phyloP scores from a whole-genome alignment of 2,329 filamentous ascomycete species.

The Ophiostoma australiae region DNA sequence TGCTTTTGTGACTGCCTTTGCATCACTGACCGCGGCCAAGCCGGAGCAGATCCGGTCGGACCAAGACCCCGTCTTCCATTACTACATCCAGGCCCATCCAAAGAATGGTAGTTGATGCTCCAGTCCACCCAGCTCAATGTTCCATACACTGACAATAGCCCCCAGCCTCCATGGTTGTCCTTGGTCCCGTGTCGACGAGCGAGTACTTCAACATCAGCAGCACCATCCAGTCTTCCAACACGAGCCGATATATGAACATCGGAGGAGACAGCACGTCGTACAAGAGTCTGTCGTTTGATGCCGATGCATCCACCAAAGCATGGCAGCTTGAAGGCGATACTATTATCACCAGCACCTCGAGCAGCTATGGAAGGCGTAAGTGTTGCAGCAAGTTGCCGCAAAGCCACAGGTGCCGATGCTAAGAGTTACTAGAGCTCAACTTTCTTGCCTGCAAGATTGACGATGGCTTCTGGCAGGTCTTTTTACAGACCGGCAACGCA shows the following conservation, averaged over 20 bases:
- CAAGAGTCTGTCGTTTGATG: slow-evolving; percentile 36
- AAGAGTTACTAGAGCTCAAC: not conserved
- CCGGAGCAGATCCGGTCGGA: not conserved
- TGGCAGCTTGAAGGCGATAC: slow-evolving; percentile 47
- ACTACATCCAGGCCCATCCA: not conserved
- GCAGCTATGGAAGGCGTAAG: slow-evolving; percentile 42
- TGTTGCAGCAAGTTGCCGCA: slow-evolving; percentile 37
- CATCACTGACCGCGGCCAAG: not conserved
- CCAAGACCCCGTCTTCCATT: not conserved
- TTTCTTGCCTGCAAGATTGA: slow-evolving; percentile 35
- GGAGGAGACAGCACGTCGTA: slow-evolving; percentile 36
- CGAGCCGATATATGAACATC: slow-evolving; percentile 46
- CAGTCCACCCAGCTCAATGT: not conserved
- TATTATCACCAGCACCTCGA: slow-evolving; percentile 43
- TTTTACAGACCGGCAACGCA: slow-evolving; percentile 49
- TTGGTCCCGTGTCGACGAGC: slow-evolving; percentile 47
- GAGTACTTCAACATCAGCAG: slow-evolving; percentile 47
- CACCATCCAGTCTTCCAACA: slow-evolving; percentile 47
- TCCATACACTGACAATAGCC: not conserved
- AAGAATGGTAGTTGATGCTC: not conserved
- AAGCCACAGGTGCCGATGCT: not conserved
- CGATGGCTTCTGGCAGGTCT: slow-evolving; percentile 46
- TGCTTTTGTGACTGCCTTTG: not conserved
- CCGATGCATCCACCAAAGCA: slow-evolving; percentile 40
- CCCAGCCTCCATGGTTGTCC: slow-evolving; percentile 36